Evolutionary conservation across 2,329 filamentous ascomycete genomes (phyloP).

Genomic region (Graphium sp.): DNA sequence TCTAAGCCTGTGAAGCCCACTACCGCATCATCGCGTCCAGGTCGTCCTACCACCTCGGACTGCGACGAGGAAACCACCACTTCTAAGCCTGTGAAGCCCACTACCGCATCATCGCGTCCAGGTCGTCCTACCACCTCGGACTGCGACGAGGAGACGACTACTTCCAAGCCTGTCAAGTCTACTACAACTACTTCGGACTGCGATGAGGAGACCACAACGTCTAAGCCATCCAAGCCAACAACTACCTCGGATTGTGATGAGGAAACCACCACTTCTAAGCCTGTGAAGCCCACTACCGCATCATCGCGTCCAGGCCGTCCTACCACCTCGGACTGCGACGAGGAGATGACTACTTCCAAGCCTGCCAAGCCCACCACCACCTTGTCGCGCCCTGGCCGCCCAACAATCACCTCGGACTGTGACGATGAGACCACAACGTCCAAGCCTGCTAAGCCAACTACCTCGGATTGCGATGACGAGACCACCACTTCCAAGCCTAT

Average conservation of each 20-base stretch:
- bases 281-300: background rate
- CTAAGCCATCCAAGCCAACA: background rate
- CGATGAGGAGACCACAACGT: background rate
- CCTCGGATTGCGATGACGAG: background rate
- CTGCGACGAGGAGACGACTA: background rate
- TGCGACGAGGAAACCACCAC: slow-evolving; percentile 1
- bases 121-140: too few species aligned
- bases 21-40: too few species aligned
- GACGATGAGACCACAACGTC: slow-evolving; percentile 1
- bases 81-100: background rate
- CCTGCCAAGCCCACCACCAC: background rate
- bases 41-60: background rate
- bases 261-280: background rate
- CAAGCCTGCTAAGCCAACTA: background rate
- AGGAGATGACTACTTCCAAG: background rate
- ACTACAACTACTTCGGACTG: background rate
- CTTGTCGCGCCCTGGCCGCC: background rate
- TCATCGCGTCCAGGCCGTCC: background rate
- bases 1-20: background rate
- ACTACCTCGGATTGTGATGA: background rate
- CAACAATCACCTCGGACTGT: background rate
- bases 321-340: slow-evolving; percentile 1
- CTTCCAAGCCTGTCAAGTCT: background rate
- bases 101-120: too few species aligned
- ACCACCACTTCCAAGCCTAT: background rate